Base-by-base conservation (phyloP, 1,139 yeast species). In the Pichia sp. region DNA sequence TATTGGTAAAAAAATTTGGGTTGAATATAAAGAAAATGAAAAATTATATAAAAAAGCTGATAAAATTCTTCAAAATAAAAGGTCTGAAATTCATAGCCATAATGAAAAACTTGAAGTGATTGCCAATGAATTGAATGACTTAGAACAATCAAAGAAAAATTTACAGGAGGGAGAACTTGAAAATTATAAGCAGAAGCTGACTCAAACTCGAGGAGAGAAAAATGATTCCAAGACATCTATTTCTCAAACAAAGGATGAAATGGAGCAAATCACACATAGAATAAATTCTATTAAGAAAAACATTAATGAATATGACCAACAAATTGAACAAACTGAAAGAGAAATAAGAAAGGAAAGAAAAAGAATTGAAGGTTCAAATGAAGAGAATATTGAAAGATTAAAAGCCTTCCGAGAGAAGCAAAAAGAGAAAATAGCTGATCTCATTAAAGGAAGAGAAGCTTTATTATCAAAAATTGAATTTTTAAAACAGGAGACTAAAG, bases 1-100 rank as follows among this genome's bases (percentile, higher is more conserved):
- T 18, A 76, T 78, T 51, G 92, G 86, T 5, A 83, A 82, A 57
- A 73, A 79, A n/a, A 68, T 75, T 51, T 83, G 90, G 89, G 71
- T 73, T 44, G 78, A 79, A 60, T 79, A 75, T 28, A 61, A 63
- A 3, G 66, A 66, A 11, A 63, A 72, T 34, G 73, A 75, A 48
- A 59, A 62, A 4, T 66, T 66, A 49, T 60, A 70, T 5, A 46
- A 47, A 35, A 39, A 53, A 55, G 55, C 56, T 4, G 18, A 32
- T 1, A 39, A 39, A 1, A 62, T 64, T 32, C 60, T 70, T 5
- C 58, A 53, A 11, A 64, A 62, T 32, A 65, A 66, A 39, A 53
- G 56, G 28, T 5, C 33, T n/a, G 49, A 50, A 39, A 46, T 47
- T 9, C 31, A 11, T 11, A 30, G 42, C 26, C 40, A 42, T 25